These are phyloP conservation scores for Astrocystis sublimbata DNA, from an alignment of 495 filamentous ascomycete genomes.

Conservation along the genomic window DNA sequence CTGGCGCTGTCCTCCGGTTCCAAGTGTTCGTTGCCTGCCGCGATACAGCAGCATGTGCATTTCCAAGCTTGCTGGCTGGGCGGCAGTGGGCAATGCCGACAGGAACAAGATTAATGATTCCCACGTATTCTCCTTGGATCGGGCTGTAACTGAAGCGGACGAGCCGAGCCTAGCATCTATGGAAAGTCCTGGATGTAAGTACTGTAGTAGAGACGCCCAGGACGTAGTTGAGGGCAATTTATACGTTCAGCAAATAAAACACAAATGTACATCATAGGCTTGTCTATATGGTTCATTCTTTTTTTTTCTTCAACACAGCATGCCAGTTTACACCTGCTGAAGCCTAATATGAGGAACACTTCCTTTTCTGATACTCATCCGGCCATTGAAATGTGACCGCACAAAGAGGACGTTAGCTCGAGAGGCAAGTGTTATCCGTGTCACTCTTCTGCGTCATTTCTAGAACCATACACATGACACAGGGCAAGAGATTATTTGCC, in stretches of 20 bases:
- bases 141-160: not conserved
- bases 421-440: not conserved
- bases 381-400: not conserved
- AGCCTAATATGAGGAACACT: not conserved
- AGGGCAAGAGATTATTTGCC: not conserved
- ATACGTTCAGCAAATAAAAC: too few species aligned
- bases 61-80: not conserved
- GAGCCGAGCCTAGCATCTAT: not conserved
- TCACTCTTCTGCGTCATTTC: constrained; percentile 6
- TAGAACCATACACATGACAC: constrained; percentile 9
- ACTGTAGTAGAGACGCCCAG: too few species aligned
- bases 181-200: too few species aligned
- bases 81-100: not conserved
- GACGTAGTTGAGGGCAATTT: too few species aligned
- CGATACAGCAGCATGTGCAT: not conserved
- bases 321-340: too few species aligned
- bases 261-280: too few species aligned
- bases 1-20: not conserved
- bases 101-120: not conserved
- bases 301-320: too few species aligned
- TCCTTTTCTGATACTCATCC: not conserved
- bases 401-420: not conserved
- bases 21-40: not conserved
- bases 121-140: not conserved
- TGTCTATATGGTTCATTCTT: too few species aligned